Evolutionary conservation across 164 flowering plant genomes (phyloP).

Genomic region (Amborella trichopoda): DNA sequence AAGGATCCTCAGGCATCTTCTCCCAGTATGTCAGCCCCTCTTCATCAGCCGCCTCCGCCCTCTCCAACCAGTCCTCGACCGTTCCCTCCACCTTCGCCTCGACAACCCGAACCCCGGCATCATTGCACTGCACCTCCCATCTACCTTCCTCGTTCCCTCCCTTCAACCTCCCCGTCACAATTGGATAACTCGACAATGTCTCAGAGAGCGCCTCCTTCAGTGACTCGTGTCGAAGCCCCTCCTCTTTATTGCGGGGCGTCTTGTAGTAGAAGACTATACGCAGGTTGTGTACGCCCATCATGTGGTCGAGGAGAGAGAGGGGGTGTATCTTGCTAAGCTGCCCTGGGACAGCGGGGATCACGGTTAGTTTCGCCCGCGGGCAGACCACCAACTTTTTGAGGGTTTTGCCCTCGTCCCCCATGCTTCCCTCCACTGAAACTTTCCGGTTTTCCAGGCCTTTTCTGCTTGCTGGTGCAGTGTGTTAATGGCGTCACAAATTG

Average conservation of each 20-base stretch:
- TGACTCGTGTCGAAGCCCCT: conserved; percentile 13
- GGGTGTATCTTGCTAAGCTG: conserved; percentile 30
- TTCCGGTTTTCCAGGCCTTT: too few relatives aligned
- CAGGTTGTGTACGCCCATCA: conserved; percentile 46
- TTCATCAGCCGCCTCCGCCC: conserved; percentile 38
- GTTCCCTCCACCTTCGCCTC: conserved; percentile 36
- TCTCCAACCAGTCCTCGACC: conserved; percentile 64
- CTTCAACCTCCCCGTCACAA: conserved; percentile 50
- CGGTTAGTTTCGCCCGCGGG: conserved; percentile 34
- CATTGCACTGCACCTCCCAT: conserved; percentile 62
- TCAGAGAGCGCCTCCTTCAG: conserved; percentile 33
- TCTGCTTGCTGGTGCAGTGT: too few relatives aligned
- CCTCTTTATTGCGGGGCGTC: conserved; percentile 6
- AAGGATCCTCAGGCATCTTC: conserved; percentile 53
- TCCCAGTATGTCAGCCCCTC: conserved; percentile 51
- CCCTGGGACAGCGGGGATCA: conserved; percentile 50
- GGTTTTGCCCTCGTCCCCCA: too few relatives aligned
- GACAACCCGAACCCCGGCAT: conserved; percentile 56
- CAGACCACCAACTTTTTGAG: too few relatives aligned
- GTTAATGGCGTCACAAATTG: too few relatives aligned
- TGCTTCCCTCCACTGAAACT: too few relatives aligned
- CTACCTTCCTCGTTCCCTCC: conserved; percentile 28
- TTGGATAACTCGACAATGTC: conserved; percentile 33
- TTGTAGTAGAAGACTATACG: conserved; percentile 51
- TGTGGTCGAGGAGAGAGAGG: conserved; percentile 36